A percentile compares a stretch with the other conserved stretches of the same genome.
Evolutionary conservation across 495 filamentous ascomycete genomes (phyloP).

Genomic region (Tuber brumale): DNA sequence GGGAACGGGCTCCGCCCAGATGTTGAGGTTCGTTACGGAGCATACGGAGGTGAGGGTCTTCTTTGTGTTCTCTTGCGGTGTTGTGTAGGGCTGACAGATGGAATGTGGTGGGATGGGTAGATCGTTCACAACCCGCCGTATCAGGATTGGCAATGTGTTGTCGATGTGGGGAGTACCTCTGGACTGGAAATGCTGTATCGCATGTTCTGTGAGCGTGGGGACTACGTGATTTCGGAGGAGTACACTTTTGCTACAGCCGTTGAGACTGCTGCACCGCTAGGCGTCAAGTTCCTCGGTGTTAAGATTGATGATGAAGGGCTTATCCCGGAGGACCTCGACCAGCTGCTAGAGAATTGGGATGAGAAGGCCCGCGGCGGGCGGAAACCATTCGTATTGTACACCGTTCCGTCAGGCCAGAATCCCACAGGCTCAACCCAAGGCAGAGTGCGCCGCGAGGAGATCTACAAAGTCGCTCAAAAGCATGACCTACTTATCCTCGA

Average conservation of each 20-base stretch:
- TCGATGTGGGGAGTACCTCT: slow-evolving; percentile 72
- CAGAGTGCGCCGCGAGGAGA: slow-evolving; percentile 54
- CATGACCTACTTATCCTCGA: slow-evolving; percentile 85
- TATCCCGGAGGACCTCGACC: slow-evolving; percentile 59
- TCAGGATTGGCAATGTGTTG: slow-evolving; percentile 69
- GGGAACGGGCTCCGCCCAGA: slow-evolving; percentile 73
- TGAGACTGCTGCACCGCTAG: slow-evolving; percentile 73
- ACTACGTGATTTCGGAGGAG: slow-evolving; percentile 73
- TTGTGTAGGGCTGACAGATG: slow-evolving; percentile 10
- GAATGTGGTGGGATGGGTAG: slow-evolving; percentile 32
- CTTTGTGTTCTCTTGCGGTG: slow-evolving; percentile 7
- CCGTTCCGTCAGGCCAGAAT: slow-evolving; percentile 81
- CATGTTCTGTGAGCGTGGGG: slow-evolving; percentile 65
- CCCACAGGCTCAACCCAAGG: slow-evolving; percentile 82
- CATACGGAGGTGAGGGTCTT: slow-evolving; percentile 63
- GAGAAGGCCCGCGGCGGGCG: slow-evolving; percentile 49
- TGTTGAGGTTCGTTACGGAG: slow-evolving; percentile 83
- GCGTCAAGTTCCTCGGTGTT: slow-evolving; percentile 64
- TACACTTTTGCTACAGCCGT: slow-evolving; percentile 78
- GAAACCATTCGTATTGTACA: slow-evolving; percentile 76
- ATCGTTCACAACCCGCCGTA: slow-evolving; percentile 70
- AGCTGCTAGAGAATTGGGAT: slow-evolving; percentile 60
- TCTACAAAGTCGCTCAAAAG: slow-evolving; percentile 71
- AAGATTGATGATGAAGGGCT: slow-evolving; percentile 73
- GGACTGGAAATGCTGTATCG: slow-evolving; percentile 70